Evolutionary conservation across 371 early-diverging fungal species (phyloP).

Genomic region (Entomophthora muscae): DNA sequence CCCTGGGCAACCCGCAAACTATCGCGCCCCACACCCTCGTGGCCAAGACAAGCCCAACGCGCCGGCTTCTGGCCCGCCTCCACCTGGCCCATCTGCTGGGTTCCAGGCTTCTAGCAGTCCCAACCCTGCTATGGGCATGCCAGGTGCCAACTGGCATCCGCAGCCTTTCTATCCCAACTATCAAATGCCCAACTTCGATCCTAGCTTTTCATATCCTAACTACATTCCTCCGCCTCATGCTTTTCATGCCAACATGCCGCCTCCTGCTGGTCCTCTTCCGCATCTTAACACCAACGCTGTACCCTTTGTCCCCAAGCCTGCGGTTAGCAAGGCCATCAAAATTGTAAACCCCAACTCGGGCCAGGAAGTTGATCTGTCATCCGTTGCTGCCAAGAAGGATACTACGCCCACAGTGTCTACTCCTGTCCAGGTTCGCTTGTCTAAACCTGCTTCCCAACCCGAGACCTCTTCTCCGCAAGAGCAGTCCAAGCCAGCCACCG

Average conservation of each 20-base stretch:
- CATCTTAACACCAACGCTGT: slow-evolving; percentile 6
- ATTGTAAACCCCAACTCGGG: slow-evolving; percentile 9
- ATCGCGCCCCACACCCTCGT: not conserved
- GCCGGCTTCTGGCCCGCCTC: not conserved
- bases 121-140: not conserved
- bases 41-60: not conserved
- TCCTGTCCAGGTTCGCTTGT: not conserved
- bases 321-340: slow-evolving; percentile 7
- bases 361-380: slow-evolving; percentile 3
- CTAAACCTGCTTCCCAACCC: not conserved
- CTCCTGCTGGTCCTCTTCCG: not conserved
- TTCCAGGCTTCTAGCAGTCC: not conserved
- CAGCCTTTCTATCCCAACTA: not conserved
- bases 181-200: not conserved
- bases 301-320: slow-evolving; percentile 2
- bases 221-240: not conserved
- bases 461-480: not conserved
- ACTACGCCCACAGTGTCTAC: slow-evolving; percentile 5
- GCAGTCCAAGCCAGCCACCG: slow-evolving; percentile 10
- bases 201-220: not conserved
- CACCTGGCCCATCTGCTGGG: not conserved
- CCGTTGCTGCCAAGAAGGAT: slow-evolving; percentile 7
- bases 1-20: not conserved
- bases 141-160: not conserved
- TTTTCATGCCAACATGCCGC: not conserved